A percentile compares a stretch with the other conserved stretches of the same genome.
Evolutionary conservation across 2,329 filamentous ascomycete genomes (phyloP).

Genomic region (Sclerotinia nivalis): DNA sequence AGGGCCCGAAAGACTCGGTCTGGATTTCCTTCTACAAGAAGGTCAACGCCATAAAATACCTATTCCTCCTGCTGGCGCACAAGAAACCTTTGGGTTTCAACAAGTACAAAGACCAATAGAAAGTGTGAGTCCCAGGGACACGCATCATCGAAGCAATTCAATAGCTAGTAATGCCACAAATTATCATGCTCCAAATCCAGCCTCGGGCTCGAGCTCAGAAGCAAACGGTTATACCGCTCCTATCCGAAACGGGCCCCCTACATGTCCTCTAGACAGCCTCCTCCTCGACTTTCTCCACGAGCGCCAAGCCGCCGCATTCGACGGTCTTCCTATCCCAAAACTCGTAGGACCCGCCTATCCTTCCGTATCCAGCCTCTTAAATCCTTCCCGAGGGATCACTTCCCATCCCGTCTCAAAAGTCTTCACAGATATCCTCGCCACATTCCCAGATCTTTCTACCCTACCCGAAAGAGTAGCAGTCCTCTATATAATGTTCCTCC

Average conservation of each 20-base stretch:
- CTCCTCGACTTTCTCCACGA: conserved; percentile 77
- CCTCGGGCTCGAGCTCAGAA: conserved; percentile 35
- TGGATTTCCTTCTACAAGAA: conserved; percentile 71
- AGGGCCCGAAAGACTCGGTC: conserved; percentile 65
- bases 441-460: conserved; percentile 77
- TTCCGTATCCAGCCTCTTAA: conserved; percentile 74
- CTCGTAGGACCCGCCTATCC: conserved; percentile 78
- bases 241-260: conserved; percentile 63
- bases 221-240: conserved; percentile 34
- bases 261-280: conserved; percentile 77
- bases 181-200: conserved; percentile 34
- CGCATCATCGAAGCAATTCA: conserved; percentile 34
- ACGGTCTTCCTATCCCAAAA: conserved; percentile 63
- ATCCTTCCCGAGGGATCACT: conserved; percentile 61
- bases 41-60: conserved; percentile 56
- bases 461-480: conserved; percentile 81
- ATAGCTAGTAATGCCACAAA: conserved; percentile 30
- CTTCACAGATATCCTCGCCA: conserved; percentile 79
- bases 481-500: conserved; percentile 81
- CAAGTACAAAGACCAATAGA: conserved; percentile 26
- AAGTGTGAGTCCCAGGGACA: conserved; percentile 26
- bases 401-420: conserved; percentile 80
- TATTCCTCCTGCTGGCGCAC: conserved; percentile 42
- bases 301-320: conserved; percentile 63
- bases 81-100: conserved; percentile 42